Conservation (phyloP, 2,329 filamentous ascomycete species). For the Leptographium lundbergii region DNA sequence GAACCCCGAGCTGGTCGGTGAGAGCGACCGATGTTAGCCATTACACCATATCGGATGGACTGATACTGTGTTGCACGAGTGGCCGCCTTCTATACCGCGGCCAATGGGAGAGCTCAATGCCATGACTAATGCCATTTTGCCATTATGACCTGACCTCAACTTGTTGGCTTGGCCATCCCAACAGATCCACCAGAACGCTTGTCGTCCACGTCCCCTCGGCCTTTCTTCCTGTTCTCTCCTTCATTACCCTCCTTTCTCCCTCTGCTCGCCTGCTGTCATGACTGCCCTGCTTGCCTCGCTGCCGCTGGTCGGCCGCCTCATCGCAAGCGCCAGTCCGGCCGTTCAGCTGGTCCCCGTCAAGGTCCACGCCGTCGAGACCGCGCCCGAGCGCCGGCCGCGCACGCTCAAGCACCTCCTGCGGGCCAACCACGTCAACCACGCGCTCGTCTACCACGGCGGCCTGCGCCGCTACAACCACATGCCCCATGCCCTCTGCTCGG, state of each 20-base stretch:
- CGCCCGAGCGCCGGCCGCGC: conserved; percentile 64
- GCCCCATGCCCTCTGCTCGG: conserved; percentile 69
- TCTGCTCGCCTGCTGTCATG: background rate
- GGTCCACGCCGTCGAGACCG: conserved; percentile 67
- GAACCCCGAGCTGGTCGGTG: background rate
- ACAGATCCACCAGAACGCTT: background rate
- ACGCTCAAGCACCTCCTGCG: conserved; percentile 83
- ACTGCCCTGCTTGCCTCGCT: conserved; percentile 11
- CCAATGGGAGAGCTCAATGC: background rate
- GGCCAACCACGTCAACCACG: conserved; percentile 83
- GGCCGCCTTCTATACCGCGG: background rate
- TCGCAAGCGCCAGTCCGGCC: conserved; percentile 17
- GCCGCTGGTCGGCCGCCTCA: conserved; percentile 18
- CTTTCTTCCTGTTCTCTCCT: background rate
- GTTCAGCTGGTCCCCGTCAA: conserved; percentile 55
- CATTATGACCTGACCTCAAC: background rate
- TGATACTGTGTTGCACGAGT: background rate
- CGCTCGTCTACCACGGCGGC: conserved; percentile 60
- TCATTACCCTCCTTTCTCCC: background rate
- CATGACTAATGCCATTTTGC: background rate
- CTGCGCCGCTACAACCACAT: conserved; percentile 71
- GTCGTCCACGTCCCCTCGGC: too few species aligned
- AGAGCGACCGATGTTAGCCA: background rate
- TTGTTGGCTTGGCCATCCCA: background rate
- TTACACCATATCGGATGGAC: background rate